phyloP scores from a whole-genome alignment of 1,284 basidiomycete species.

The Moniliophthora roreri region DNA sequence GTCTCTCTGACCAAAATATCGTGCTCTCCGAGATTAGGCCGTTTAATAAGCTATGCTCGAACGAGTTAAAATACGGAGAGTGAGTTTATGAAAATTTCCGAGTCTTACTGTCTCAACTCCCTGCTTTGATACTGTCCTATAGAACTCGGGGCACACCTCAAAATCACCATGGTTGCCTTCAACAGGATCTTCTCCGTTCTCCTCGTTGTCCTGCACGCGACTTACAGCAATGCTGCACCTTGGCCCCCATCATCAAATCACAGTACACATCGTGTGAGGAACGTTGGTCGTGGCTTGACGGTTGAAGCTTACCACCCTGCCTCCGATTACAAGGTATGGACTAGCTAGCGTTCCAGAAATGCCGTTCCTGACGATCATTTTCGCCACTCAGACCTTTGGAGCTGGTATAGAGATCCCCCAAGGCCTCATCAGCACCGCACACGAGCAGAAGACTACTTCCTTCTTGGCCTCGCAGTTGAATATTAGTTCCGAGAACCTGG shows the following conservation, averaged over 20 bases:
- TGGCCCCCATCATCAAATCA: constrained; percentile 8
- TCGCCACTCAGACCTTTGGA: neutral
- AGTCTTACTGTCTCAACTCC: neutral
- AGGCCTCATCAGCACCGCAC: neutral
- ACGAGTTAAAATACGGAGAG: neutral
- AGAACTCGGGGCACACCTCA: neutral
- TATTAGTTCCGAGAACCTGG: neutral
- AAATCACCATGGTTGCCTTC: constrained; percentile 16
- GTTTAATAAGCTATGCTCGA: neutral
- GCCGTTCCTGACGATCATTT: neutral
- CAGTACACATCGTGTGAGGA: neutral
- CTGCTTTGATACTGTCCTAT: neutral
- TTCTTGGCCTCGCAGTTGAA: neutral
- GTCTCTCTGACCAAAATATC: too few relatives aligned
- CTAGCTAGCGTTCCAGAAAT: too few relatives aligned
- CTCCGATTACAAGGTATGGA: neutral
- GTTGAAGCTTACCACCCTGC: neutral
- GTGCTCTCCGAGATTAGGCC: neutral
- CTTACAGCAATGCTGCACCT: constrained; percentile 16
- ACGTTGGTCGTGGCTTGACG: neutral
- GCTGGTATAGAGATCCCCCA: neutral
- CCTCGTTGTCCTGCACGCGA: constrained; percentile 20
- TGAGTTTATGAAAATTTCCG: neutral
- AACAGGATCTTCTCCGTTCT: constrained; percentile 22
- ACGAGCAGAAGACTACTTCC: neutral